Base-by-base conservation (phyloP, 805 yeast genomes). In the Nakazawaea anatomiae region DNA sequence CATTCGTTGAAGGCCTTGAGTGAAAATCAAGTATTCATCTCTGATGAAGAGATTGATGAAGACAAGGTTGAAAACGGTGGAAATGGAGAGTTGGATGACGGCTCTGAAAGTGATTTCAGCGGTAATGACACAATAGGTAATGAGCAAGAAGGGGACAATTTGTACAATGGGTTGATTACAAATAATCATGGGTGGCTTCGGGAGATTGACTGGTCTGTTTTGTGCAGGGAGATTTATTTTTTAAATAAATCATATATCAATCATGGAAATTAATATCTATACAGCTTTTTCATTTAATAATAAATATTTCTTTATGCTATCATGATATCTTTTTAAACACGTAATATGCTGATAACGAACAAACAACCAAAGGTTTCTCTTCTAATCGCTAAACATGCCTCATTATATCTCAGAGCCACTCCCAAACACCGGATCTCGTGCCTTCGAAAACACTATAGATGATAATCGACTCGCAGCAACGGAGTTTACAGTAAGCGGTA, bases 191-290 rank as follows among this genome's bases (percentile, higher is more conserved):
- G 54, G 4, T 69, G 71, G 59, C 50, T 70, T 32, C 72, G 96
- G 35, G 89, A 83, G 51, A 83, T 88, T 48, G 97, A 90, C 59
- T 92, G 98, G 98, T 86, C 81, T 60, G 75, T 87, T 5, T 69
- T 92, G 60, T 89, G 97, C 62, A 77, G 92, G 36, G 95, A 89
- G 60, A 87, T 92, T 52, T 82, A 85, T 60, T 76, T 78, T 54
- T 71, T 92, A 70, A 92, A 91, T 65, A 75, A 78, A 59, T 85
- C 85, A 8, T 85, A 83, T 59, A 75, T 83, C 46, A 67, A 62
- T 55, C 61, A 66, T 31, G 54, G 35, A 32, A 9, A 3, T 9
- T 9, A 32, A 32, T 18, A 18, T 18, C 25, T 18, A 18, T 3
- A 18, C 25, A 18, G 3, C 25, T 18, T 18, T 18, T 18, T 18